Evolutionary conservation across 2,329 filamentous ascomycete genomes (phyloP), one percentile per base, ranked within the genome.

Genomic region (Fusarium citri): DNA sequence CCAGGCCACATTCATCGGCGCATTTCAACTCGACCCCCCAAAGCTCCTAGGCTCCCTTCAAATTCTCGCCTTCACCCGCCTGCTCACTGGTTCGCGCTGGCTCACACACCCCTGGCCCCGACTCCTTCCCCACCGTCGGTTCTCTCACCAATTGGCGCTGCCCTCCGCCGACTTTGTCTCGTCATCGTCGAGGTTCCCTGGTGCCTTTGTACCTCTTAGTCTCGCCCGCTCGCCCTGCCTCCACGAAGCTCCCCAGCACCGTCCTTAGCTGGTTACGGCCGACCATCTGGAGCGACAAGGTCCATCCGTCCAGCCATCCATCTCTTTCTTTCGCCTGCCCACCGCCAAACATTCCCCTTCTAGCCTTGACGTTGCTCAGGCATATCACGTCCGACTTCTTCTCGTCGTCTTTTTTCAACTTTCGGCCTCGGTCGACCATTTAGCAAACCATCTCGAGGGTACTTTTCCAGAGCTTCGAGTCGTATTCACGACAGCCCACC

Each of bases 151-250:
- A 74, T 75, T 75, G 73, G 68, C 72, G 56, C 72, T 60, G 72
- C 60, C 51, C 57, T 64, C 59, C 59, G 68, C 68, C 66, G 53
- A 57, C 62, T 71, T 68, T 75, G 69, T 74, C 73, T 75, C 73
- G 73, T 75, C 71, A 75, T 74, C 65, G 69, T 74, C 72, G 69
- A 75, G 73, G 69, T 58, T 61, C 65, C 66, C 59, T 73, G 61
- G 69, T 72, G 68, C 55, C 66, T 72, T 72, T 72, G 63, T 72
- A 67, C 65, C 59, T 67, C 66, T 70, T 72, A 70, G 69, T 70
- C 56, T 72, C 69, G 65, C 65, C 69, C 68, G 58, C 66, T 64
- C 65, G 69, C 72, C 72, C 72, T 74, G 68, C 69, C 69, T 69
- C 69, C 56, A 59, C 64, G 68, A 71, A 66, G 68, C 68, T 72